phyloP scores from a whole-genome alignment of 2,329 filamentous ascomycete species.

The Zalaria obscura region DNA sequence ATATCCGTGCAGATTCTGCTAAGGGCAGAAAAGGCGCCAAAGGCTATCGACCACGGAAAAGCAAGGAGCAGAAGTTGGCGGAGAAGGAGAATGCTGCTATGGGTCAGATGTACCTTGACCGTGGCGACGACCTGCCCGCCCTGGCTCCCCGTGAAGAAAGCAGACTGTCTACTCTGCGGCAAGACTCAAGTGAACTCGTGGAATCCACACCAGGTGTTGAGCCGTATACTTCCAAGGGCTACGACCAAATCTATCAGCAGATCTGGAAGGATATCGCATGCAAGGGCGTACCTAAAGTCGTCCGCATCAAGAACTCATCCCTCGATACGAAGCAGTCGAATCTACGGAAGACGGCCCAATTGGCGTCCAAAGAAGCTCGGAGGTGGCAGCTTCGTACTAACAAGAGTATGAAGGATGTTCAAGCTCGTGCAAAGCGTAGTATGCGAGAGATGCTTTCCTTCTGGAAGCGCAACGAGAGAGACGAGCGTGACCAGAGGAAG shows the following conservation, averaged over 20 bases:
- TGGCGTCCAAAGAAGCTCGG: slow-evolving; percentile 93
- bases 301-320: slow-evolving; percentile 74
- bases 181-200: slow-evolving; percentile 31
- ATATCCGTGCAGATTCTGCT: slow-evolving; percentile 5
- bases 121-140: slow-evolving; percentile 55
- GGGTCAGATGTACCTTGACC: slow-evolving; percentile 71
- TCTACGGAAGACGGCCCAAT: slow-evolving; percentile 88
- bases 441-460: slow-evolving; percentile 99
- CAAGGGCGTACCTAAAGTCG: slow-evolving; percentile 87
- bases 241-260: slow-evolving; percentile 93
- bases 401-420: slow-evolving; percentile 95
- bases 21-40: slow-evolving; percentile 8
- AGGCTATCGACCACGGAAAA: slow-evolving; percentile 62
- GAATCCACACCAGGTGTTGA: slow-evolving; percentile 34
- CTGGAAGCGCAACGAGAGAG: slow-evolving; percentile 97
- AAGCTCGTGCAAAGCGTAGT: slow-evolving; percentile 88
- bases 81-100: slow-evolving; percentile 69
- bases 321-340: slow-evolving; percentile 85
- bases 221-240: slow-evolving; percentile 64
- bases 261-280: slow-evolving; percentile 91
- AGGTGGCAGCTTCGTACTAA: slow-evolving; percentile 96
- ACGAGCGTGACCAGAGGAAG: slow-evolving; percentile 88
- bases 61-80: slow-evolving; percentile 57
- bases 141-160: slow-evolving; percentile 46
- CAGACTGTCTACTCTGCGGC: slow-evolving; percentile 16